phyloP scores from a whole-genome alignment of 441 rosid genomes.

The Euphorbia schlechtendalii region DNA sequence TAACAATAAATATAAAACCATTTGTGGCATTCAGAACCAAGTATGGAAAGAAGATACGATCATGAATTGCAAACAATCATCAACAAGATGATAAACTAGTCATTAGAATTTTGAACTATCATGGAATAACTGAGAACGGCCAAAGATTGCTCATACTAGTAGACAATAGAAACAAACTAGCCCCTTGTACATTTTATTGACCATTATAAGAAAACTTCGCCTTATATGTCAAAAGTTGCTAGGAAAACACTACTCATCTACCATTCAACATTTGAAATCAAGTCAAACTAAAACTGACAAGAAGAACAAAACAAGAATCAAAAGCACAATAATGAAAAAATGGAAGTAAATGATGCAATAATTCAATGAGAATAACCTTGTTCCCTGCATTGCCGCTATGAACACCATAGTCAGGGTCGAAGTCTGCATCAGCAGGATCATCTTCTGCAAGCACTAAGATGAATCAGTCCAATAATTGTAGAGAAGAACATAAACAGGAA shows the following conservation, averaged over 20 bases:
- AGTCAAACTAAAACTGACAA: not conserved
- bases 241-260: not conserved
- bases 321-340: too few species aligned
- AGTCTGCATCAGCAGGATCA: slow-evolving; percentile 97
- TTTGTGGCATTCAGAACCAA: not conserved
- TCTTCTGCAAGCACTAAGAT: slow-evolving; percentile 55
- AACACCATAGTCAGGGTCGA: slow-evolving; percentile 67
- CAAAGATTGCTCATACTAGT: not conserved
- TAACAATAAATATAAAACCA: too few species aligned
- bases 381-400: slow-evolving; percentile 30
- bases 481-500: slow-evolving; percentile 15
- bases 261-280: not conserved
- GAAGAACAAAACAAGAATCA: too few species aligned
- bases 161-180: not conserved
- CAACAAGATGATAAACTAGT: not conserved
- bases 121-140: not conserved
- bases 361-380: slow-evolving; percentile 41
- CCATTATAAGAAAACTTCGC: not conserved
- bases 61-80: not conserved
- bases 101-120: not conserved
- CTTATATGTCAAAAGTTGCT: not conserved
- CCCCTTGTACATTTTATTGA: not conserved
- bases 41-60: not conserved
- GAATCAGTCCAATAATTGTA: slow-evolving; percentile 22
- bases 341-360: not conserved